Percentiles rank a stretch among this genome's conserved stretches.
Conservation (phyloP, 1,139 yeast genomes). For the Diutina rugosa region DNA sequence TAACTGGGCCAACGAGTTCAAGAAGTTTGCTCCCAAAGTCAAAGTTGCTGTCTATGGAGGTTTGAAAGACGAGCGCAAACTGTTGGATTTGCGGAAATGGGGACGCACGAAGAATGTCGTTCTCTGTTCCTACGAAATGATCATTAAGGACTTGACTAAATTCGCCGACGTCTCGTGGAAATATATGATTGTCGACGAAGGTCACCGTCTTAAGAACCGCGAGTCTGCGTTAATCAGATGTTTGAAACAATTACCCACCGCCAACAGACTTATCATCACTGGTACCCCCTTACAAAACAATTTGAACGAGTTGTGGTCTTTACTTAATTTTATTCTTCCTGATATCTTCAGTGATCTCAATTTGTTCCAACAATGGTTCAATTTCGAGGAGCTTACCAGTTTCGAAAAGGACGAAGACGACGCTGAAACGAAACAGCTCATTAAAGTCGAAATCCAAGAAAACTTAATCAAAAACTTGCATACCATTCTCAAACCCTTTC, state of each 20-base stretch:
- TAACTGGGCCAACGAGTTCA: constrained; percentile 71
- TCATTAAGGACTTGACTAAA: constrained; percentile 49
- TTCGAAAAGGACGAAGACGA: constrained; percentile 13
- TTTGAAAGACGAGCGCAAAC: constrained; percentile 35
- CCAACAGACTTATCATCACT: constrained; percentile 66
- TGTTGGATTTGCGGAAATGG: constrained; percentile 14
- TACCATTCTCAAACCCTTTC: constrained; percentile 77
- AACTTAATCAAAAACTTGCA: constrained; percentile 66
- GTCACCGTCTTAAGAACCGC: constrained; percentile 78
- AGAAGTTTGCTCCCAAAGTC: constrained; percentile 60
- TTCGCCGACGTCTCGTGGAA: constrained; percentile 55
- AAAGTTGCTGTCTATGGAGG: constrained; percentile 60
- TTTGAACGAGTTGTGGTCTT: constrained; percentile 78
- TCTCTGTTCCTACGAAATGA: constrained; percentile 73
- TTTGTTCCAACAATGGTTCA: constrained; percentile 88
- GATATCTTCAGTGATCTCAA: constrained; percentile 86
- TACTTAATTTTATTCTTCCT: constrained; percentile 78
- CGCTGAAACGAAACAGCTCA: constrained; percentile 24
- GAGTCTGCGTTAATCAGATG: constrained; percentile 63
- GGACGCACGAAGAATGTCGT: constrained; percentile 30
- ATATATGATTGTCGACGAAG: constrained; percentile 88
- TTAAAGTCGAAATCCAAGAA: constrained; percentile 52
- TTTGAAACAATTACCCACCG: constrained; percentile 50
- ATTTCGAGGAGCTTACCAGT: constrained; percentile 45
- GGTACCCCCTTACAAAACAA: constrained; percentile 95